Evolutionary conservation across 176 grass and related monocot genomes (phyloP).

Genomic region (Bromus sterilis): DNA sequence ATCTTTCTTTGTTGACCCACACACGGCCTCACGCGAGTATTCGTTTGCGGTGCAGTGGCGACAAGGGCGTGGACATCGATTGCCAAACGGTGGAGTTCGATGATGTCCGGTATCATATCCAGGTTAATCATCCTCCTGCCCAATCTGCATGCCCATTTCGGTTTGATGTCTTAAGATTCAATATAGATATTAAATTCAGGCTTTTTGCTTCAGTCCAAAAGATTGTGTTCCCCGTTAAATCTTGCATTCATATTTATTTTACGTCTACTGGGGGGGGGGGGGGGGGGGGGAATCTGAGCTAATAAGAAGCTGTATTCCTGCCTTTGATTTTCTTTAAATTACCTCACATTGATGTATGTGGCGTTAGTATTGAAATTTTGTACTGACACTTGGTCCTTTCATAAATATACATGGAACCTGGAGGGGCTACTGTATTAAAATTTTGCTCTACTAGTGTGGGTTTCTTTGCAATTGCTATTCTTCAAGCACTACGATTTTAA

Average conservation of each 20-base stretch:
- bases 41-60: slow-evolving; percentile 39
- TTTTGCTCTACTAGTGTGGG: neutral
- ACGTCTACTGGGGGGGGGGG: neutral
- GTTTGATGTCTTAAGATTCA: neutral
- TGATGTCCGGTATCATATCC: slow-evolving; percentile 93
- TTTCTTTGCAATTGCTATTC: neutral
- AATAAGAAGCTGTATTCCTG: neutral
- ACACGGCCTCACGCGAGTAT: neutral
- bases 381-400: no score
- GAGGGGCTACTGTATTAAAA: no score
- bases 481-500: neutral
- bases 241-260: neutral
- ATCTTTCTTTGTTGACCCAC: neutral
- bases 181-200: neutral
- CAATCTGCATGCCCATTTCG: neutral
- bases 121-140: slow-evolving; percentile 34
- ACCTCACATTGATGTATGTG: neutral
- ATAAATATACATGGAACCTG: no score
- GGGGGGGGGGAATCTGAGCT: neutral
- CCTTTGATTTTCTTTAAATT: neutral
- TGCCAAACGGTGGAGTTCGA: slow-evolving; percentile 97
- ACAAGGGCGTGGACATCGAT: slow-evolving; percentile 90
- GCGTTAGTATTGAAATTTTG: neutral
- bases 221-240: neutral
- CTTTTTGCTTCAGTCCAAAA: neutral